These are phyloP conservation scores for Fusarium musae DNA, from an alignment of 2,329 filamentous ascomycete species.

Conservation along the genomic window DNA sequence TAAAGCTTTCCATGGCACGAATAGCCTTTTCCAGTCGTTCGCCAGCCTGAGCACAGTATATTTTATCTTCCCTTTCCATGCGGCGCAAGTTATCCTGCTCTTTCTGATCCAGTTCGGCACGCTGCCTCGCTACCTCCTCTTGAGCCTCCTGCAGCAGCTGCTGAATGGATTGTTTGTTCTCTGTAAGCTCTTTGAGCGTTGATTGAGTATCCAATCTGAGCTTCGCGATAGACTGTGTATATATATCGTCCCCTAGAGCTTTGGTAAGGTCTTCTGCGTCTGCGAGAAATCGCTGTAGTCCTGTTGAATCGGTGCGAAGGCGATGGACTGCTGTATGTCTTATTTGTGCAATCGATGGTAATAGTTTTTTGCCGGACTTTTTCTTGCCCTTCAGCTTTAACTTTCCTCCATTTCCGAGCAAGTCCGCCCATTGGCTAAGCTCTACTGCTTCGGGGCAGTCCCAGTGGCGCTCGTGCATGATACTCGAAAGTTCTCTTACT, in stretches of 20 bases:
- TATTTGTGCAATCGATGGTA: background rate
- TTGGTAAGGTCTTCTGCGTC: background rate
- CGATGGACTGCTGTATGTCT: background rate
- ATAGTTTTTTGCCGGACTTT: rapidly evolving
- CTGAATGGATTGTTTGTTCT: background rate
- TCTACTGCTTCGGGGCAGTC: background rate
- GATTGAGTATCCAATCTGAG: rapidly evolving
- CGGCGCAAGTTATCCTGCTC: background rate
- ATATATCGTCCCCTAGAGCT: background rate
- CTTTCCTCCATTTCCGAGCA: rapidly evolving
- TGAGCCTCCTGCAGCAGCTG: background rate
- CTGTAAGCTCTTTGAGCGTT: background rate
- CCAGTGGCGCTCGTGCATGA: rapidly evolving
- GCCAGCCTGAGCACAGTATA: background rate
- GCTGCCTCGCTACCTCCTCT: background rate
- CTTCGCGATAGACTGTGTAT: rapidly evolving
- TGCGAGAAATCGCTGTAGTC: background rate
- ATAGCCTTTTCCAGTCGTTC: too few relatives aligned
- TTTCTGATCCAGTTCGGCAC: background rate
- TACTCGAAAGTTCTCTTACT: rapidly evolving
- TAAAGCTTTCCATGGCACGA: too few relatives aligned
- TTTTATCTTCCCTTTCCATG: background rate
- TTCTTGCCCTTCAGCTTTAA: rapidly evolving
- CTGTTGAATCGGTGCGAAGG: rapidly evolving
- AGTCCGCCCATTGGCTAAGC: rapidly evolving